Evolutionary conservation across 352 stramenopile species (phyloP).

Genomic region (Pythium coloratum): DNA sequence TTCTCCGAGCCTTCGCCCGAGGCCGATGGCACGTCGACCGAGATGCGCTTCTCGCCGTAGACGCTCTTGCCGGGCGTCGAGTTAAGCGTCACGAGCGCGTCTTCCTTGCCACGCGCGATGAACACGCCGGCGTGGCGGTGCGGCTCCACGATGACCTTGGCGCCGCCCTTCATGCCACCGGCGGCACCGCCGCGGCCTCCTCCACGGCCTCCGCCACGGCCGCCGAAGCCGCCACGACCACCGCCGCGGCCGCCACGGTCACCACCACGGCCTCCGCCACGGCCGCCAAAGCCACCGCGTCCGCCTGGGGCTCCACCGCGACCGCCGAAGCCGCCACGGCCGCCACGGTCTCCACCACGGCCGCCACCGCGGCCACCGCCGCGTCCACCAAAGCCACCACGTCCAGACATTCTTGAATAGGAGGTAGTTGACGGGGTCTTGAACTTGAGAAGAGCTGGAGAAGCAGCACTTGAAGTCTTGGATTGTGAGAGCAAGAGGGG

Average conservation of each 20-base stretch:
- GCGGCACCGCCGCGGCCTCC: slow-evolving; percentile 66
- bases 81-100: slow-evolving; percentile 98
- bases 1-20: slow-evolving; percentile 92
- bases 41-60: slow-evolving; percentile 99
- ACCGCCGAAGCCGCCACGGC: slow-evolving; percentile 25
- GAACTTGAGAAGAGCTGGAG: slow-evolving; percentile 4
- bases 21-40: slow-evolving; percentile 92
- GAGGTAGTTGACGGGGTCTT: slow-evolving; percentile 10
- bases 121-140: slow-evolving; percentile 98
- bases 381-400: slow-evolving; percentile 60
- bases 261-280: slow-evolving; percentile 43
- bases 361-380: slow-evolving; percentile 43
- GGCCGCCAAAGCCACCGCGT: slow-evolving; percentile 46
- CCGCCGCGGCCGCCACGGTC: slow-evolving; percentile 38
- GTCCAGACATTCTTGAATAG: slow-evolving; percentile 40
- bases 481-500: not conserved
- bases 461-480: slow-evolving; percentile 4
- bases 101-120: slow-evolving; percentile 97
- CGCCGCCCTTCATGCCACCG: slow-evolving; percentile 92
- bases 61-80: slow-evolving; percentile 97
- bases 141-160: slow-evolving; percentile 98
- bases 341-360: slow-evolving; percentile 50
- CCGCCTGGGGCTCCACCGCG: slow-evolving; percentile 41
- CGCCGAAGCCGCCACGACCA: slow-evolving; percentile 42
- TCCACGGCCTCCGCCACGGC: slow-evolving; percentile 54